phyloP scores from a whole-genome alignment of 306 rosid genomes.

The Trifolium repens region DNA sequence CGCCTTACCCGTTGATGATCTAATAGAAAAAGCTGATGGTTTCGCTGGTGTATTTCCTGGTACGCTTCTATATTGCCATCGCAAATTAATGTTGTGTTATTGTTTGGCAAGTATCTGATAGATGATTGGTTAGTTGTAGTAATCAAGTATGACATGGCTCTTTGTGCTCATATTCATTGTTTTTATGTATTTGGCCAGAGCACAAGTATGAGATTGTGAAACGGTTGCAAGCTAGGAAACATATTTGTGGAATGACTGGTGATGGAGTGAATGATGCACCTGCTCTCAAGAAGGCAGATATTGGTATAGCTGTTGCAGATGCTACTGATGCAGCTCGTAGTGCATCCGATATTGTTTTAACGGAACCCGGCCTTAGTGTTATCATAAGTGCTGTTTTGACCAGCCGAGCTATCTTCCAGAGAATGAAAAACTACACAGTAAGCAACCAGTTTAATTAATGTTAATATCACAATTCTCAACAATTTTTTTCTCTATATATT shows the following conservation, averaged over 20 bases:
- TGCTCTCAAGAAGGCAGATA: slow-evolving; percentile 98
- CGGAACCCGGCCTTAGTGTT: slow-evolving; percentile 97
- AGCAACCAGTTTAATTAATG: slow-evolving; percentile 41
- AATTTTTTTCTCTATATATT: not conserved
- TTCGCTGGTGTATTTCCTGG: slow-evolving; percentile 99
- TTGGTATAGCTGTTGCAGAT: slow-evolving; percentile 99
- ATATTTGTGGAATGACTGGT: slow-evolving; percentile 99
- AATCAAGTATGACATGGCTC: slow-evolving; percentile 10
- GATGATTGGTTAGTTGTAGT: slow-evolving; percentile 13
- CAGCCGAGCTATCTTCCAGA: slow-evolving; percentile 95
- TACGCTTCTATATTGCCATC: slow-evolving; percentile 40
- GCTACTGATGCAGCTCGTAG: slow-evolving; percentile 99
- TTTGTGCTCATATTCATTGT: slow-evolving; percentile 38
- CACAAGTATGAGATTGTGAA: slow-evolving; percentile 98
- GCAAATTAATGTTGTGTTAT: slow-evolving; percentile 25
- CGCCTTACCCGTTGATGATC: slow-evolving; percentile 89
- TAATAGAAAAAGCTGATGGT: slow-evolving; percentile 97
- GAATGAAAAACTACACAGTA: slow-evolving; percentile 99
- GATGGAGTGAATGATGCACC: slow-evolving; percentile 99
- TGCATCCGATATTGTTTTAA: slow-evolving; percentile 97
- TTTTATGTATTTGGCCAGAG: slow-evolving; percentile 56
- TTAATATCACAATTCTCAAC: slow-evolving; percentile 27
- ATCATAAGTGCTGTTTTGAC: slow-evolving; percentile 98
- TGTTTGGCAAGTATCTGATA: not conserved
- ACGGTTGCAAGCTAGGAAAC: slow-evolving; percentile 98